Evolutionary conservation across 495 filamentous ascomycete species (phyloP).

Genomic region (Thermochaetoides thermophila): DNA sequence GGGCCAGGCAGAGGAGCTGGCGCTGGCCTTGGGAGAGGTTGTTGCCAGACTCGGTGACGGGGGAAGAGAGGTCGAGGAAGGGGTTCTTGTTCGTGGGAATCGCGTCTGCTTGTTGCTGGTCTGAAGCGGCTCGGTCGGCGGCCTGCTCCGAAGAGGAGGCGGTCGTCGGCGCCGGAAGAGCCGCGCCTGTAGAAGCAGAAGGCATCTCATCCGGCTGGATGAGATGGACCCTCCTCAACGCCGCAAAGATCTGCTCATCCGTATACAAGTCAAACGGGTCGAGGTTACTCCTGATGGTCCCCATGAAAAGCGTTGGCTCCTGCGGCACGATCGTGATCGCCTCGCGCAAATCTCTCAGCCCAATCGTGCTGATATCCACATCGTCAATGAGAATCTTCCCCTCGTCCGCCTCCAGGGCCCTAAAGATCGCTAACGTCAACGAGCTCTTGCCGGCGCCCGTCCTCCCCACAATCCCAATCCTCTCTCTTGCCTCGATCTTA

Average conservation of each 20-base stretch:
- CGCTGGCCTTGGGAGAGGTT: constrained; percentile 96
- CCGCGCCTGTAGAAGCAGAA: constrained; percentile 1
- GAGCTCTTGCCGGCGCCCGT: constrained; percentile 98
- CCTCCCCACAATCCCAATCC: constrained; percentile 91
- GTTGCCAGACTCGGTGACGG: constrained; percentile 80
- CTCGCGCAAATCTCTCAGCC: constrained; percentile 80
- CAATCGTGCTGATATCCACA: constrained; percentile 76
- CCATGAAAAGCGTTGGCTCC: constrained; percentile 93
- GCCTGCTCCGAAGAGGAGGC: no score
- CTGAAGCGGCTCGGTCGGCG: no score
- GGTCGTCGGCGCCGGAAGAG: constrained; percentile 5
- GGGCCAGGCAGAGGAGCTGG: constrained; percentile 88
- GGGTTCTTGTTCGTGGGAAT: constrained; percentile 73
- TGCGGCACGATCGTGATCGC: constrained; percentile 96
- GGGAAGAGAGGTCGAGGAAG: constrained; percentile 74
- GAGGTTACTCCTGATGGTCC: constrained; percentile 87
- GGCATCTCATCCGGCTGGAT: constrained; percentile 46
- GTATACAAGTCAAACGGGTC: constrained; percentile 89
- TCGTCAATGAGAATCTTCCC: constrained; percentile 86
- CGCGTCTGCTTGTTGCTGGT: constrained; percentile 7
- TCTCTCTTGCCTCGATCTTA: constrained; percentile 73
- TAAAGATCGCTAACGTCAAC: constrained; percentile 87
- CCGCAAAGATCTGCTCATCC: constrained; percentile 80
- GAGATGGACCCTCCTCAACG: constrained; percentile 79
- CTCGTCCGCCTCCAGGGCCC: constrained; percentile 82